Conservation (phyloP, 2,329 filamentous ascomycete genomes). For the Dryadomyces quercus-mongolicae region DNA sequence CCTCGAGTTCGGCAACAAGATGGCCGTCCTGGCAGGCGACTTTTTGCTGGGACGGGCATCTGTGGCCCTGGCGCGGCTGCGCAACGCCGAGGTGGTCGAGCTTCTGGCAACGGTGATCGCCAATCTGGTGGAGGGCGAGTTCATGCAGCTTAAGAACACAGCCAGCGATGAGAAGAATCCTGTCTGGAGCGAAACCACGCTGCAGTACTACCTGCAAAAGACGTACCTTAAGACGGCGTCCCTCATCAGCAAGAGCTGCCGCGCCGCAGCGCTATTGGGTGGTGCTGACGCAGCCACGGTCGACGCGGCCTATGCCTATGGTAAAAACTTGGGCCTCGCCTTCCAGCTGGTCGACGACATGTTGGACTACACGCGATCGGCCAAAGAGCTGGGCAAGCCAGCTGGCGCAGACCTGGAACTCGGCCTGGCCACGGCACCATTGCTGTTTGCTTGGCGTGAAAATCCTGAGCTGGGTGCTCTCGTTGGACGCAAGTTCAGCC, state of each 20-base stretch:
- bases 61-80: conserved; percentile 77
- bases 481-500: conserved; percentile 81
- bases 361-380: conserved; percentile 87
- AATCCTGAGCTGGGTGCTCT: conserved; percentile 73
- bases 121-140: conserved; percentile 95
- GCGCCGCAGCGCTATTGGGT: conserved; percentile 77
- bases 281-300: conserved; percentile 64
- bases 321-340: conserved; percentile 83
- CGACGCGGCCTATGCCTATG: conserved; percentile 84
- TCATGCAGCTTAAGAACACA: conserved; percentile 99
- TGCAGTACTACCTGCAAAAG: conserved; percentile 93
- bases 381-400: conserved; percentile 80
- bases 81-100: conserved; percentile 90
- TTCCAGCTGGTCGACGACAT: conserved; percentile 98
- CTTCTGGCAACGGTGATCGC: conserved; percentile 92
- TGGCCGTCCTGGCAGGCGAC: conserved; percentile 96
- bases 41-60: conserved; percentile 89
- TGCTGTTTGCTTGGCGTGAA: conserved; percentile 92
- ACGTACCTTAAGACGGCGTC: conserved; percentile 96
- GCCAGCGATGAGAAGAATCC: conserved; percentile 76
- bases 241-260: conserved; percentile 90
- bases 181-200: conserved; percentile 73
- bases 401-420: conserved; percentile 89
- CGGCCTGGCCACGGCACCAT: conserved; percentile 82
- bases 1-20: conserved; percentile 95